Conservation (phyloP, 2,329 filamentous ascomycete species). For the Emergomyces pasteurianus region DNA sequence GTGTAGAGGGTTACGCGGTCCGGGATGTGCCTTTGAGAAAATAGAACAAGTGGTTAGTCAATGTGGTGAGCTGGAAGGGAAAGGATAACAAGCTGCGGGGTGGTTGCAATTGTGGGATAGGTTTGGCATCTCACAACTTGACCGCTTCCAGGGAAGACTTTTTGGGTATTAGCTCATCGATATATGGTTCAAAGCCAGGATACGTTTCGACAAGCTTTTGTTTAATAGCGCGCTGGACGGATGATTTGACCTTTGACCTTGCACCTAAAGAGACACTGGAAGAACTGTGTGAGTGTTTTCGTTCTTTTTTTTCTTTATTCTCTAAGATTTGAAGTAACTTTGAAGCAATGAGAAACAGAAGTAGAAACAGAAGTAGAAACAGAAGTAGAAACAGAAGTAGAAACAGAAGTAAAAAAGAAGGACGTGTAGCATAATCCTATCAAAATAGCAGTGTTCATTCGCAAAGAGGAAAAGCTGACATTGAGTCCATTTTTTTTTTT, state of each 20-base stretch:
- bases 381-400: background rate
- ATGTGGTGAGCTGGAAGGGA: background rate
- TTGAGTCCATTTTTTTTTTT: background rate
- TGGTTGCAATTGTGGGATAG: background rate
- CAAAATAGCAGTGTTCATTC: background rate
- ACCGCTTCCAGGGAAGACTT: conserved; percentile 82
- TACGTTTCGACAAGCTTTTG: conserved; percentile 72
- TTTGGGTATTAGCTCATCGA: conserved; percentile 91
- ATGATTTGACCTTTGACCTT: conserved; percentile 87
- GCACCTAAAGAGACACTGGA: conserved; percentile 9
- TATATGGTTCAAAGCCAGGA: conserved; percentile 71
- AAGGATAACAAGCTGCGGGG: background rate
- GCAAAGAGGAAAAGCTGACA: background rate
- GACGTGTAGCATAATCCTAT: background rate
- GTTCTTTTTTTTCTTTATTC: background rate
- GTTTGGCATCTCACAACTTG: conserved; percentile 51
- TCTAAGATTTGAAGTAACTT: background rate
- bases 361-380: background rate
- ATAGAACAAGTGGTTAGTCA: background rate
- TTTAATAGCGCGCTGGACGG: conserved; percentile 77
- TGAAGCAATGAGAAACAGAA: background rate
- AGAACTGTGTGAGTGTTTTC: conserved; percentile 1
- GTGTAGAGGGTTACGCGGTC: conserved; percentile 85
- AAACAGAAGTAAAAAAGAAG: background rate
- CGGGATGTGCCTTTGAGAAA: conserved; percentile 41